These are phyloP conservation scores for Neurospora intermedia DNA, from an alignment of 495 filamentous ascomycete genomes.

Conservation along the genomic window DNA sequence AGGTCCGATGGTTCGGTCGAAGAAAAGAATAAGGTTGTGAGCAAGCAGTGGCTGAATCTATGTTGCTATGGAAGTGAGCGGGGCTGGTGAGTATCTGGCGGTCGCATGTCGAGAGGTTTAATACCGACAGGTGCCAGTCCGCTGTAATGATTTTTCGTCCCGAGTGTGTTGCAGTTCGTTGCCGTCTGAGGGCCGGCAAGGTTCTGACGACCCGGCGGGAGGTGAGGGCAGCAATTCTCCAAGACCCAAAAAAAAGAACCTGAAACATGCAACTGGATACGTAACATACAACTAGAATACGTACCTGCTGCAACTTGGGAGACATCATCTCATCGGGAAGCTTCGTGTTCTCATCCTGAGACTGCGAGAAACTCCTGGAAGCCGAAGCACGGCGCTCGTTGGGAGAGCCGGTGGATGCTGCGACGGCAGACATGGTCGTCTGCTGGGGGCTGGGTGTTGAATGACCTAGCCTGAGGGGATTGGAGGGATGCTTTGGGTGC, in stretches of 20 bases:
- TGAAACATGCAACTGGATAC: neutral
- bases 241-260: neutral
- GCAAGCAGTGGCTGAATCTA: neutral
- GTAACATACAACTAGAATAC: neutral
- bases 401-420: conserved; percentile 39
- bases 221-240: neutral
- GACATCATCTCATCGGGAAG: conserved; percentile 9
- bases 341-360: conserved; percentile 35
- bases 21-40: neutral
- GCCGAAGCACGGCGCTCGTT: conserved; percentile 27
- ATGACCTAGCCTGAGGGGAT: neutral
- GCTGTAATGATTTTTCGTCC: neutral
- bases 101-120: neutral
- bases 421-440: conserved; percentile 32
- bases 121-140: neutral
- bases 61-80: neutral
- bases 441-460: conserved; percentile 5
- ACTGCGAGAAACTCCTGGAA: conserved; percentile 20
- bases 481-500: conserved; percentile 3
- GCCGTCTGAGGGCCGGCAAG: neutral
- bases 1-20: neutral
- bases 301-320: neutral
- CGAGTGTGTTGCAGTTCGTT: neutral
- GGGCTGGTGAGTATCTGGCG: neutral
- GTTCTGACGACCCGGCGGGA: neutral